Evolutionary conservation across 768 basidiomycete species (phyloP).

Genomic region (Podaxis sp.): DNA sequence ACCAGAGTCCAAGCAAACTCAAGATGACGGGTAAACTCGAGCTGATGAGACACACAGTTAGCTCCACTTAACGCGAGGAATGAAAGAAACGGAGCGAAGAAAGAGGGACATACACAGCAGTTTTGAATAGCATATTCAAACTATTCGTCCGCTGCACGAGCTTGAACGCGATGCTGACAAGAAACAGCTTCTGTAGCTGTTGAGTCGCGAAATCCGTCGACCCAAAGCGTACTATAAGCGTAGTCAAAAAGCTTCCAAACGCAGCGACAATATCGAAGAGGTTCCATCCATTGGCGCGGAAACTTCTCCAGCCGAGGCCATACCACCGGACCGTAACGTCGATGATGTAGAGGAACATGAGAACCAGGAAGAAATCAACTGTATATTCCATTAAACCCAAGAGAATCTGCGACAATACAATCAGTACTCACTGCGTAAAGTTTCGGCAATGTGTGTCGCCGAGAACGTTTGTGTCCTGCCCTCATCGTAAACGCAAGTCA

Average conservation of each 20-base stretch:
- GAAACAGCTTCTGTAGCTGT: slow-evolving; percentile 85
- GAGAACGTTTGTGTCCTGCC: slow-evolving; percentile 78
- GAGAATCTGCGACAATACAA: neutral
- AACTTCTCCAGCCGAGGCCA: slow-evolving; percentile 82
- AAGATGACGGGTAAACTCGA: slow-evolving; percentile 84
- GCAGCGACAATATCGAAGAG: slow-evolving; percentile 83
- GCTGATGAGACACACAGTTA: slow-evolving; percentile 32
- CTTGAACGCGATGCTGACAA: slow-evolving; percentile 92
- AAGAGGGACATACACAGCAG: slow-evolving; percentile 71
- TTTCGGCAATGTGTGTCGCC: slow-evolving; percentile 41
- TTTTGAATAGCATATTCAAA: slow-evolving; percentile 95
- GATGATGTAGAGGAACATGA: slow-evolving; percentile 68
- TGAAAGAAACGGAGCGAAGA: neutral
- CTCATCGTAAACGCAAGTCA: slow-evolving; percentile 1
- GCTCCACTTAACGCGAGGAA: neutral
- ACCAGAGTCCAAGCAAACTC: slow-evolving; percentile 83
- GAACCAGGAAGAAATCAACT: slow-evolving; percentile 75
- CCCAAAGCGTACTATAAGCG: slow-evolving; percentile 61
- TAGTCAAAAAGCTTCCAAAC: slow-evolving; percentile 79
- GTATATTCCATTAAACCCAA: neutral
- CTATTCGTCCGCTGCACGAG: slow-evolving; percentile 84
- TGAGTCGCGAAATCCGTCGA: slow-evolving; percentile 45
- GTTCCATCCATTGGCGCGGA: slow-evolving; percentile 92
- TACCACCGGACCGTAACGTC: slow-evolving; percentile 76
- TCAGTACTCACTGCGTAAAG: slow-evolving; percentile 51